A percentile compares a stretch with the other conserved stretches of the same genome.
Evolutionary conservation across 441 rosid species (phyloP).

Genomic region (Arabidopsis lyrata): DNA sequence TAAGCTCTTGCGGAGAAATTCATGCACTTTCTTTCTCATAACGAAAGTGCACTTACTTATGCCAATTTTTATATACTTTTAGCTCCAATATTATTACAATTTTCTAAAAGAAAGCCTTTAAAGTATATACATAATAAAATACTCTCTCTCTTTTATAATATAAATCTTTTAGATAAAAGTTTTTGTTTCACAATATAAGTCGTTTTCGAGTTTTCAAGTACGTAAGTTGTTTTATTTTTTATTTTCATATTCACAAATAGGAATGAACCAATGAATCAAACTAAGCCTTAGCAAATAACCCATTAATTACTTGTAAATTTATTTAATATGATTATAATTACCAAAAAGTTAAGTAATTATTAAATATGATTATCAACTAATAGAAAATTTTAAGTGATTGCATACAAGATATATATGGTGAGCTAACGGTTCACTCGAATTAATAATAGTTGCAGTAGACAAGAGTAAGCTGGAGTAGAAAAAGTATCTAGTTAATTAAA

Average conservation of each 20-base stretch:
- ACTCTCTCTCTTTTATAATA: no score
- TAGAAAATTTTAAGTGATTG: background rate
- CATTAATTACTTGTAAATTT: background rate
- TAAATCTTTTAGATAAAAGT: no score
- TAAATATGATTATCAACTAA: no score
- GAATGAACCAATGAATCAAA: background rate
- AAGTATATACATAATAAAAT: background rate
- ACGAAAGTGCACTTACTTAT: background rate
- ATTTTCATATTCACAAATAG: background rate
- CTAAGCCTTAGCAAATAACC: background rate
- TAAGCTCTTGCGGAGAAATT: slow-evolving; percentile 22
- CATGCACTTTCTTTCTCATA: slow-evolving; percentile 28
- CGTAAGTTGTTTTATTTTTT: background rate
- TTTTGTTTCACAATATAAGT: no score
- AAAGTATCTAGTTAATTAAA: background rate
- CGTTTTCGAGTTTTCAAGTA: no score
- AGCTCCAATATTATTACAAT: background rate
- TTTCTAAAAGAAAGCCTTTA: background rate
- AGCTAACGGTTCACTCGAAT: background rate
- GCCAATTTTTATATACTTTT: background rate
- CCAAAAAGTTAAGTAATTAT: no score
- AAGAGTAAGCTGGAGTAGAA: slow-evolving; percentile 16
- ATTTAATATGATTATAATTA: background rate
- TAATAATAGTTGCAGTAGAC: background rate
- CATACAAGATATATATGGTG: background rate